Percentiles rank a stretch among this genome's conserved stretches.
Evolutionary conservation across 169 alveolate species (phyloP).

Genomic region (Babesia caballi): DNA sequence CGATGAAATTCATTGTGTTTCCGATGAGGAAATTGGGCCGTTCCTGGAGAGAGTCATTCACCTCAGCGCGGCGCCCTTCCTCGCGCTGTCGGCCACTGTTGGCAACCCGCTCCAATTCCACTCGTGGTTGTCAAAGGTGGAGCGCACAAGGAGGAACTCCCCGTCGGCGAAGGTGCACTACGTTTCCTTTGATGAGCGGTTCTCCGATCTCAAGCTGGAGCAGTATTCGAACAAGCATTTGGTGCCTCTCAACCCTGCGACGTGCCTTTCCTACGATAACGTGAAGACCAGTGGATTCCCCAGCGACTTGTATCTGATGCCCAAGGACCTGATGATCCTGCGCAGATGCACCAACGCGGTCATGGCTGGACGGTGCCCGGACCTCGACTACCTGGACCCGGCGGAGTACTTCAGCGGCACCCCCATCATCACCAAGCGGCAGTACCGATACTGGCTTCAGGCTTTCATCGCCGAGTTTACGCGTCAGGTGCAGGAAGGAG

Average conservation of each 20-base stretch:
- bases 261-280: constrained; percentile 52
- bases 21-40: constrained; percentile 74
- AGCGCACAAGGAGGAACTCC: constrained; percentile 26
- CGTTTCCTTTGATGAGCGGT: constrained; percentile 78
- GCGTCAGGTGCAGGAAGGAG: constrained; percentile 36
- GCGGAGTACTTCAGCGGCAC: constrained; percentile 70
- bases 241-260: constrained; percentile 71
- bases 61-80: constrained; percentile 87
- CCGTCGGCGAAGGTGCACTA: constrained; percentile 64
- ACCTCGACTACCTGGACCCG: constrained; percentile 61
- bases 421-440: constrained; percentile 78
- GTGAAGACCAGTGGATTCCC: constrained; percentile 49
- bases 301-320: constrained; percentile 35
- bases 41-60: constrained; percentile 76
- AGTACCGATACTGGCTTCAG: constrained; percentile 68
- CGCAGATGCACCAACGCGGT: not conserved
- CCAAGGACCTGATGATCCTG: constrained; percentile 28
- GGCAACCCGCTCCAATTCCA: constrained; percentile 83
- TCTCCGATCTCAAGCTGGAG: constrained; percentile 78
- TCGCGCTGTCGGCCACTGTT: constrained; percentile 90
- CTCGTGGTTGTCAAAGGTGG: constrained; percentile 76
- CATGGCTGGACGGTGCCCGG: not conserved
- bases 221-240: constrained; percentile 59
- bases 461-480: constrained; percentile 36
- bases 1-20: constrained; percentile 88